These are phyloP conservation scores for Sodiomyces alkalinus DNA, from an alignment of 2,329 filamentous ascomycete species.

Conservation along the genomic window DNA sequence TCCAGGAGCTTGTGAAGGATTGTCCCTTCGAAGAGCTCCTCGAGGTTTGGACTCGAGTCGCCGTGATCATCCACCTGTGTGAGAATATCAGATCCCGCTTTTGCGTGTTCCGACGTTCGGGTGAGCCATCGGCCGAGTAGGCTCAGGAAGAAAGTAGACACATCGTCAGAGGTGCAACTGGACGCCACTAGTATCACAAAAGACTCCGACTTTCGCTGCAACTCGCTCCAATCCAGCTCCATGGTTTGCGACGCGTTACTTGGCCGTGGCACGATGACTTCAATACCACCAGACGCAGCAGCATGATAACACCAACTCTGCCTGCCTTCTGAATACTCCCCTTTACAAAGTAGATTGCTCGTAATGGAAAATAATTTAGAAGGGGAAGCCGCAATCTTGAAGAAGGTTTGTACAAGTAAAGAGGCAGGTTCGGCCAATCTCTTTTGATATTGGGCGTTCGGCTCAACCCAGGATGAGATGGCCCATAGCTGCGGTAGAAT, in stretches of 20 bases:
- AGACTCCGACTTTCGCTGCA: conserved; percentile 31
- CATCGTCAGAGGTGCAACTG: conserved; percentile 36
- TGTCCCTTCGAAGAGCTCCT: conserved; percentile 40
- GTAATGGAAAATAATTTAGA: conserved; percentile 34
- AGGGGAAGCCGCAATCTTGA: conserved; percentile 38
- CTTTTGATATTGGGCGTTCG: conserved; percentile 17
- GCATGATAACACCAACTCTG: conserved; percentile 37
- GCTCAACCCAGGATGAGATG: conserved; percentile 34
- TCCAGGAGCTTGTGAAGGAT: conserved; percentile 52
- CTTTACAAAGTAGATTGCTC: conserved; percentile 39
- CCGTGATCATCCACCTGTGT: conserved; percentile 13
- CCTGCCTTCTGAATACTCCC: conserved; percentile 19
- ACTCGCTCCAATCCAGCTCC: conserved; percentile 23
- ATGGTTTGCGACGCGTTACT: conserved; percentile 2
- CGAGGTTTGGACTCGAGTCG: conserved; percentile 23
- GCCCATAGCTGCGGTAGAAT: conserved; percentile 49
- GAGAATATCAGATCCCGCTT: conserved; percentile 13
- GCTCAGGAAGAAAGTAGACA: conserved; percentile 44
- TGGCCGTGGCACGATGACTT: conserved; percentile 25
- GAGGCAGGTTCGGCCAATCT: conserved; percentile 29
- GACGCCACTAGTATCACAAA: conserved; percentile 34
- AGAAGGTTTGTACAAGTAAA: conserved; percentile 37
- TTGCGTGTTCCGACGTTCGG: conserved; percentile 10
- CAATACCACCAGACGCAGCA: conserved; percentile 30
- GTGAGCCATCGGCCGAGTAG: conserved; percentile 44